A percentile compares a stretch with the other conserved stretches of the same genome.
Conservation (phyloP, 78 protist species). For the Mastigamoeba balamuthi region DNA sequence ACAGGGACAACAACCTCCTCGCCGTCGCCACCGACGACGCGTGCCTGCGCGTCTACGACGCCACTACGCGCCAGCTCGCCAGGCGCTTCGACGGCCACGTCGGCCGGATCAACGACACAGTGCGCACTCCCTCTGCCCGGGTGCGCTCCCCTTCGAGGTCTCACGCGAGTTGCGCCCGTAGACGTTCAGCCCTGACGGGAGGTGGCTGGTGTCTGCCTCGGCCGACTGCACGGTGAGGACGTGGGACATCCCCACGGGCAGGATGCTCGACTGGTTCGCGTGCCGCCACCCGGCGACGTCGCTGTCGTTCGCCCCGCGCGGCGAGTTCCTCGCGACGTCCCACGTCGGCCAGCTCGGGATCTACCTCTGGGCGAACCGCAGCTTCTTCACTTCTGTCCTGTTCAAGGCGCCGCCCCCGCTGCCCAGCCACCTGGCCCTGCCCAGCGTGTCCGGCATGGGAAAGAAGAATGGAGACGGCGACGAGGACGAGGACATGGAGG, state of each 20-base stretch:
- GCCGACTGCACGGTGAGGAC: slow-evolving; percentile 12
- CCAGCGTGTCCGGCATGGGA: neutral
- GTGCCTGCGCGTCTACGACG: slow-evolving; percentile 22
- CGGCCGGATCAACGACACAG: slow-evolving; percentile 8
- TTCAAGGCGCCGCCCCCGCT: neutral
- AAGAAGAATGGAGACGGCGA: neutral
- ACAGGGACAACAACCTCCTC: slow-evolving; percentile 13
- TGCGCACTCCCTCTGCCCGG: neutral
- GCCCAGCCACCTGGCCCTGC: neutral
- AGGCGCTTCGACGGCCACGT: slow-evolving; percentile 17
- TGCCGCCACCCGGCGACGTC: slow-evolving; percentile 15
- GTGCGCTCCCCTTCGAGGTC: neutral
- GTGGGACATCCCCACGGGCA: slow-evolving; percentile 43
- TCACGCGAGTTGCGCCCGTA: no score
- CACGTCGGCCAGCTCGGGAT: slow-evolving; percentile 16
- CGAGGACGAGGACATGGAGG: no score
- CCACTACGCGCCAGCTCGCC: slow-evolving; percentile 7
- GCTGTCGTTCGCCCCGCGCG: slow-evolving; percentile 18
- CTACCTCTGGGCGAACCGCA: slow-evolving; percentile 42
- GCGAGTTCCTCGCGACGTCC: slow-evolving; percentile 38
- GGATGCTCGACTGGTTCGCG: slow-evolving; percentile 49
- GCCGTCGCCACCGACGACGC: slow-evolving; percentile 40
- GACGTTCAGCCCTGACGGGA: slow-evolving; percentile 17
- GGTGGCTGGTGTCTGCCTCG: neutral
- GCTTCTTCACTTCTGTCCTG: slow-evolving; percentile 21